phyloP scores from a whole-genome alignment of 495 filamentous ascomycete species.

The Penicillium samsonianum region DNA sequence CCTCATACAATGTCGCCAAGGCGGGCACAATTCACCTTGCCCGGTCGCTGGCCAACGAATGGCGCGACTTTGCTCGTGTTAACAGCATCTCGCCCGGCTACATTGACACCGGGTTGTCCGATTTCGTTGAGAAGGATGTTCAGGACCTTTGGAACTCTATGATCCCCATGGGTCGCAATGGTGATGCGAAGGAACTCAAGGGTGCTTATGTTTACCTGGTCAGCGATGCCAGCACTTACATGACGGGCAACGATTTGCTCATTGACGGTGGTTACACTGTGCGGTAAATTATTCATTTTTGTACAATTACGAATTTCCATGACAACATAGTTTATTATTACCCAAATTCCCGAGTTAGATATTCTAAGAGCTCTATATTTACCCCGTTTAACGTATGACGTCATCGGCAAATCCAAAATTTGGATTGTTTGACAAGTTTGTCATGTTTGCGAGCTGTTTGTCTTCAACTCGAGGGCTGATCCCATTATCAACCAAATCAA shows the following conservation, averaged over 20 bases:
- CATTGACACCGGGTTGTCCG: slow-evolving; percentile 76
- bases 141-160: slow-evolving; percentile 71
- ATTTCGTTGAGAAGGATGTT: slow-evolving; percentile 69
- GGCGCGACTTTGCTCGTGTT: slow-evolving; percentile 74
- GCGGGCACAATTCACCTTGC: slow-evolving; percentile 59
- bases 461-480: no score
- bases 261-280: slow-evolving; percentile 67
- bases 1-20: slow-evolving; percentile 79
- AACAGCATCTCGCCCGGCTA: slow-evolving; percentile 77
- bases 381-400: not conserved
- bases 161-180: slow-evolving; percentile 76
- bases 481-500: no score
- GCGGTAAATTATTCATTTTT: slow-evolving; percentile 42
- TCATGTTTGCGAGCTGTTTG: not conserved
- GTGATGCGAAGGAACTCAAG: slow-evolving; percentile 80
- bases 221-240: slow-evolving; percentile 79
- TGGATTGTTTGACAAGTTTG: not conserved
- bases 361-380: not conserved
- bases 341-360: not conserved
- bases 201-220: slow-evolving; percentile 77
- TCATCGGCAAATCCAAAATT: not conserved
- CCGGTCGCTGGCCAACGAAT: slow-evolving; percentile 69
- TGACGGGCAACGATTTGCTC: slow-evolving; percentile 74
- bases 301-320: not conserved
- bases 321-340: not conserved